Percentiles rank a stretch among this genome's conserved stretches.
Evolutionary conservation across 345 rosid species (phyloP).

Genomic region (Eucalyptus curtisii): DNA sequence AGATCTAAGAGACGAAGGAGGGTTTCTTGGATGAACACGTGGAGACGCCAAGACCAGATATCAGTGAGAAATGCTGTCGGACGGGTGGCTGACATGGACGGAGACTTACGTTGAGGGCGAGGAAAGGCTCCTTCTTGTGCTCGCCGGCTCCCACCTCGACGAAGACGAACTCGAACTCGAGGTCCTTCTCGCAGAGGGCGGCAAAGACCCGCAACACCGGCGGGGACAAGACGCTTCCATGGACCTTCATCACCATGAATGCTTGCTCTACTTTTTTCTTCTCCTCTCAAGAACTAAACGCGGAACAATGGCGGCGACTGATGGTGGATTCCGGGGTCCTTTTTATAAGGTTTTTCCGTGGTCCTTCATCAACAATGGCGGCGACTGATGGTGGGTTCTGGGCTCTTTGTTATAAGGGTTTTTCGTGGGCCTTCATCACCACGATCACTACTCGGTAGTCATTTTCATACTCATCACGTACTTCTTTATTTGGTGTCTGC

Average conservation of each 20-base stretch:
- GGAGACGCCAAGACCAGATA: background rate
- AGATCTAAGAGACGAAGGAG: conserved; percentile 20
- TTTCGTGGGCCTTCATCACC: conserved; percentile 8
- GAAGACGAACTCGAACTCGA: conserved; percentile 13
- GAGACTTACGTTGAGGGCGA: background rate
- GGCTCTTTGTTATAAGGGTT: background rate
- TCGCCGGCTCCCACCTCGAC: conserved; percentile 3
- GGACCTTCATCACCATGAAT: conserved; percentile 1
- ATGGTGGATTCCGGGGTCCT: background rate
- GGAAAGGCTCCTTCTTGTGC: conserved; percentile 12
- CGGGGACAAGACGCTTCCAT: conserved; percentile 3
- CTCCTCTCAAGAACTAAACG: background rate
- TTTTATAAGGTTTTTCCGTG: background rate
- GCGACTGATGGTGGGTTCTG: background rate
- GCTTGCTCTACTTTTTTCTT: background rate
- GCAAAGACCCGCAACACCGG: conserved; percentile 1
- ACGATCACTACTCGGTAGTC: background rate
- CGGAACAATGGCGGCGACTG: background rate
- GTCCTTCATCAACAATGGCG: background rate
- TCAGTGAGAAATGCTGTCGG: conserved; percentile 2
- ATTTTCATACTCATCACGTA: background rate
- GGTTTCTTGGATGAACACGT: background rate
- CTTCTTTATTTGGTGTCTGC: background rate
- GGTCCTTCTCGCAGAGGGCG: conserved; percentile 11
- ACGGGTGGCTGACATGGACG: background rate